These are phyloP conservation scores for Populus tremula DNA, from an alignment of 345 rosid species.

Conservation along the genomic window DNA sequence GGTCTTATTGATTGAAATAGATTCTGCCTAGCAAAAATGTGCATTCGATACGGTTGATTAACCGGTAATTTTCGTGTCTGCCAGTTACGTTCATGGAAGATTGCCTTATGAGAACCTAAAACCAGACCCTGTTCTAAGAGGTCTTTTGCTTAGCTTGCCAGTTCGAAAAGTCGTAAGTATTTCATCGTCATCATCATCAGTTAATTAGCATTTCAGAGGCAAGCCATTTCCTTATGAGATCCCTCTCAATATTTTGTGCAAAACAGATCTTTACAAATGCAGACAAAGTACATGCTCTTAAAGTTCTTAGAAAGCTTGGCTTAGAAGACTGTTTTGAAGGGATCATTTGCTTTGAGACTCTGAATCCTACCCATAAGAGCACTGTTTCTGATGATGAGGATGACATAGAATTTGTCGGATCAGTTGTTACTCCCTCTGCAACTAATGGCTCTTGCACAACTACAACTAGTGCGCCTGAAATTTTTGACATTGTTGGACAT, in stretches of 20 bases:
- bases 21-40: not conserved
- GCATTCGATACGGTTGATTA: not conserved
- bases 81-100: constrained; percentile 85
- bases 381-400: constrained; percentile 45
- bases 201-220: not conserved
- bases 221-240: not conserved
- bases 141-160: constrained; percentile 72
- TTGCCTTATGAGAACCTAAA: constrained; percentile 86
- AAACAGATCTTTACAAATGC: constrained; percentile 89
- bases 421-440: constrained; percentile 2
- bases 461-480: constrained; percentile 18
- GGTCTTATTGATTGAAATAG: not conserved
- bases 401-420: constrained; percentile 44
- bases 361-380: constrained; percentile 55
- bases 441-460: not conserved
- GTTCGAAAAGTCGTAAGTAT: constrained; percentile 73
- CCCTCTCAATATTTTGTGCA: not conserved
- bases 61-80: constrained; percentile 14
- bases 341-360: constrained; percentile 87
- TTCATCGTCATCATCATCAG: not conserved
- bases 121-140: constrained; percentile 76
- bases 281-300: constrained; percentile 66
- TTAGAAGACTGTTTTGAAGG: constrained; percentile 92
- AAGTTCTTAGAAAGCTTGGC: constrained; percentile 69
- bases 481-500: constrained; percentile 60